Evolutionary conservation across 495 filamentous ascomycete genomes (phyloP), one percentile per base, ranked within the genome.

Genomic region (Cryomyces antarcticus): DNA sequence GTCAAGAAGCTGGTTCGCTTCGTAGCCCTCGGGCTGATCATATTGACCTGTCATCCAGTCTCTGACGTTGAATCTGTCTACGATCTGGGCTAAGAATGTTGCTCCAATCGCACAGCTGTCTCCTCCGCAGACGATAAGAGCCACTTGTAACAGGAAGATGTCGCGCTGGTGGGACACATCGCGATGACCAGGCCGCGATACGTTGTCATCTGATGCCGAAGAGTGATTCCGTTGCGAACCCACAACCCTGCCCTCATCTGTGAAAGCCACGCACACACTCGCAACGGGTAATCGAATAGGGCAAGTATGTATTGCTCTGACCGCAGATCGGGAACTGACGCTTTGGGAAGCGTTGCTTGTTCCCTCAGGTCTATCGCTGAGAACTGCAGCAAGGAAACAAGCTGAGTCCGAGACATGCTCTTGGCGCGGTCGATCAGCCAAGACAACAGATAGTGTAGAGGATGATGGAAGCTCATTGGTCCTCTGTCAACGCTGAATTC

Each of bases 241-340:
- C 89, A 99, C 81, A 95, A 89, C 11, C 82, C 81, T 4, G 86
- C 83, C 57, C 92, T 93, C 77, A 96, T 96, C 62, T 99, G 92
- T 2, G 88, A 81, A 17, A 99, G 64, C 89, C 89, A 99, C 7
- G 82, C 85, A 58, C 85, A 94, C 4, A 95, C 85, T 31, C 89
- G 70, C 5, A 99, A 67, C 4, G 89, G 87, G 54, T 81, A 92
- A 56, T 99, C 89, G 53, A 96, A 94, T 48, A 83, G 74, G 0
- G 81, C 77, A 55, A 93, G 74, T 10, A 95, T 67, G 48, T 88
- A 70, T 54, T 93, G 82, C 46, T 93, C 83, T 50, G 57, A 42
- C 55, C 65, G 38, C 57, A 62, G 49, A 17, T 60, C 50, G 0
- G 57, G 51, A 13, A 63, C 24, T 7, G 49, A 28, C 1, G 69